Evolutionary conservation across 768 basidiomycete species (phyloP), one percentile per base, ranked within the genome.

Genomic region (Termitomyces sp.): DNA sequence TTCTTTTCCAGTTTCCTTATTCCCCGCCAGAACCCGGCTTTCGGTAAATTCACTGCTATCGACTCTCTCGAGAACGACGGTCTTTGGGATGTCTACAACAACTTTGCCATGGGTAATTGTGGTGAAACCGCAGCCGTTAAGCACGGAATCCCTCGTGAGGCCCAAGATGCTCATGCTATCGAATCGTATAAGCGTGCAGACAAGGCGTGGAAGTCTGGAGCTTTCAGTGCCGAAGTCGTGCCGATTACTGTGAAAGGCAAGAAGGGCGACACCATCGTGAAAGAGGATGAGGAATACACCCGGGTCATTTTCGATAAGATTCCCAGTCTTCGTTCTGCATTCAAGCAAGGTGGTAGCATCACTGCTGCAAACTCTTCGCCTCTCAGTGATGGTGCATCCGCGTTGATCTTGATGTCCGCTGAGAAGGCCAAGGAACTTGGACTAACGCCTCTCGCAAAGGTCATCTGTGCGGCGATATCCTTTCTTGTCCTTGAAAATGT

Each of bases 281-380:
- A 83, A 66, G 96, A 98, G 79, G 97, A 99, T 70, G 97, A 99
- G 75, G 97, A 98, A 71, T 98, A 94, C 83, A 98, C 96, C 81
- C 91, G 94, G 67, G 86, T 99, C 66, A 86, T 96, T 69, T 95
- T 86, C 71, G 96, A 97, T 65, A 99, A 99, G 75, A 84, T 98
- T 65, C 92, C 95, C 38, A 79, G 86, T 6, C 83, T 99, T 63
- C 86, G 85, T 65, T 94, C 96, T 55, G 90, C 90, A 38, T 99
- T 99, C 86, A 88, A 90, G 77, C 81, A 87, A 64, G 91, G 87
- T 60, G 95, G 95, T 54, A 85, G 82, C 57, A 94, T 99, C 77
- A 99, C 97, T 20, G 90, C 97, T 60, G 97, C 97, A 65, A 99
- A 99, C 79, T 94, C 97, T 5, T 96, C 93, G 17, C 91, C 85